phyloP scores from a whole-genome alignment of 345 rosid genomes.

The Lepidium aucheri region DNA sequence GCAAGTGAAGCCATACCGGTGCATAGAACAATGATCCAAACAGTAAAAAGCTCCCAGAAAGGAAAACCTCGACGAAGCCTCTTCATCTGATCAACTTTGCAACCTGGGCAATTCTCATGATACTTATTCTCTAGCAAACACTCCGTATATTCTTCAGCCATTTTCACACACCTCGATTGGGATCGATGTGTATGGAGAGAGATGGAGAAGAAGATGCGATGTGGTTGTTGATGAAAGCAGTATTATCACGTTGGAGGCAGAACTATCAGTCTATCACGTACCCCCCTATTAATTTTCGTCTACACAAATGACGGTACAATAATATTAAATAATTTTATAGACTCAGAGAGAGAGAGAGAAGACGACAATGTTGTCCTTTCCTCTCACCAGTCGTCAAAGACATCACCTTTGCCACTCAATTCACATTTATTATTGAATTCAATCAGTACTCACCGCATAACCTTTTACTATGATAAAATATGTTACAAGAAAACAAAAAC shows the following conservation, averaged over 20 bases:
- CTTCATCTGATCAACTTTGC: slow-evolving; percentile 59
- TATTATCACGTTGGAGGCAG: not conserved
- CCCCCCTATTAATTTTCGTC: not conserved
- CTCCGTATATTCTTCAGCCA: slow-evolving; percentile 33
- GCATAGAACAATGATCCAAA: slow-evolving; percentile 73
- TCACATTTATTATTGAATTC: not conserved
- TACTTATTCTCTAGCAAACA: slow-evolving; percentile 47
- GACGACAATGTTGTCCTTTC: not conserved
- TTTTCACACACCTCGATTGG: slow-evolving; percentile 1
- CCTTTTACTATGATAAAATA: not conserved
- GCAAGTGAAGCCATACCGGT: slow-evolving; percentile 29
- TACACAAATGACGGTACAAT: not conserved
- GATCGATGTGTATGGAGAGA: not conserved
- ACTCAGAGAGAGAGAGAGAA: not conserved
- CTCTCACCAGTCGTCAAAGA: not conserved
- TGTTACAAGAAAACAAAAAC: no score
- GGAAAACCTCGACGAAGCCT: slow-evolving; percentile 51
- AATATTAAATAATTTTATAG: not conserved
- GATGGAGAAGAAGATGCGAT: not conserved
- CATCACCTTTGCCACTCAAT: not conserved
- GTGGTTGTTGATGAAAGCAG: not conserved
- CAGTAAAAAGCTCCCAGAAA: slow-evolving; percentile 38
- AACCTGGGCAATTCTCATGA: slow-evolving; percentile 75
- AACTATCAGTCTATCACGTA: not conserved
- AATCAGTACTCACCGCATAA: not conserved